Evolutionary conservation across 2,329 filamentous ascomycete genomes (phyloP), one percentile per base, ranked within the genome.

Genomic region (Ascochyta rabiei): DNA sequence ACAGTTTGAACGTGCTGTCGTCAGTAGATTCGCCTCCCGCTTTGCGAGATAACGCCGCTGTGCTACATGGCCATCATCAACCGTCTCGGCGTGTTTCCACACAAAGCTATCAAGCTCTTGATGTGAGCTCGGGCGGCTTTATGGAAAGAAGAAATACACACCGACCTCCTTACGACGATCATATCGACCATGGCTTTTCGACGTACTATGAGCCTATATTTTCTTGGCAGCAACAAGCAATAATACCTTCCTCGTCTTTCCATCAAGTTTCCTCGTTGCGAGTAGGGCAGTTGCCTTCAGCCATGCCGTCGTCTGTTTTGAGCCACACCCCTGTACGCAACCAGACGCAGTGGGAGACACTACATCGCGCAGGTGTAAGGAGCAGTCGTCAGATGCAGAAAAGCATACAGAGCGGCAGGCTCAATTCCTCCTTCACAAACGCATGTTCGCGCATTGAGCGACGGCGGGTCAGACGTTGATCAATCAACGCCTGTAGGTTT

Each of bases 1-100:
- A 57, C 12, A 68, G 66, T 37, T 45, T 73, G 7, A 75, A 76
- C 42, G 68, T 69, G 3, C 66, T 75, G 13, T 75, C 74, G 0
- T 75, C 75, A 53, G 68, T 76, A 31, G 45, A 70, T n/a, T 61
- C 62, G 6, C 72, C 72, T 16, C 55, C 69, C 10, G 62, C 68
- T 41, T 53, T 53, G 8, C 58, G 49, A 6, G 62, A 66, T 15
- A 59, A 64, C 13, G 57, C 53, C 6, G 59, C 67, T 15, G 31
- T 56, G 16, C 28, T 55, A 24, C 44, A 41, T 8, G 33, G 45
- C 16, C 39, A 46, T 4, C 49, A 16, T 13, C 28, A 30, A n/a
- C 33, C 43, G 13, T 53, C 41, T n/a, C 42, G 51, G 19, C 34
- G 30, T 4, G 18, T 28, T 26, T n/a, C 40, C 16, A 40, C 50